Base-by-base conservation (phyloP, 2,329 filamentous ascomycete species). In the Neonectria faginata region DNA sequence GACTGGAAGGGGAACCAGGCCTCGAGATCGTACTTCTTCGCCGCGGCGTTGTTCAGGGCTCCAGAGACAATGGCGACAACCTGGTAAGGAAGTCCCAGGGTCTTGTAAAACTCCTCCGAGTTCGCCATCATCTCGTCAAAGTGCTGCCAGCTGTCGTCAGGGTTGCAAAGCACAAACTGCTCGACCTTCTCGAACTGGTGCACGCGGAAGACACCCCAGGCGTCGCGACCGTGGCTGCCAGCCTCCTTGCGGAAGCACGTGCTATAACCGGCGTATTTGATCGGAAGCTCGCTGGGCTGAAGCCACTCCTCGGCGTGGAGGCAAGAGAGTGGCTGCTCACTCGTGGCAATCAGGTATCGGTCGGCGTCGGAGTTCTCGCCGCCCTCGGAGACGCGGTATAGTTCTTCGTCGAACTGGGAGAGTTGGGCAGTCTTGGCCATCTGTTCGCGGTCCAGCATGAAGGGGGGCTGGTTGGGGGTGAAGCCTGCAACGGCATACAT, bases 341-440 rank as follows among this genome's bases (percentile, higher is more conserved):
- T 96, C 64, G 94, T 97, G 14, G 93, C 93, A 72, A 86, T 86
- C 52, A 86, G 79, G 72, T 91, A 90, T 83, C 97, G 97, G 82
- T 98, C 96, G 55, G 92, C 93, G 73, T 93, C 88, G 69, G 93
- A 93, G 73, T 93, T 88, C 67, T 93, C 89, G 73, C 97, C 93
- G 64, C 93, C 92, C 77, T 92, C 91, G 70, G 95, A 89, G 25
- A 99, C 95, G 83, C 98, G 98, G 86, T 99, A 99, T 56, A 99
- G 84, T 80, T 98, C 95, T 79, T 98, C 96, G 76, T 99, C 96
- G 75, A 99, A 99, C 75, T 97, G 92, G 72, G 96, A 94, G 27
- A 99, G 89, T 81, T 99, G 96, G 2, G 96, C 96, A 0, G 96
- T 99, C 85, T 98, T 98, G 65, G 92, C 94, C 96, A 99, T 99